phyloP scores from a whole-genome alignment of 257 asterid species.

The Schizonepeta tenuifolia region DNA sequence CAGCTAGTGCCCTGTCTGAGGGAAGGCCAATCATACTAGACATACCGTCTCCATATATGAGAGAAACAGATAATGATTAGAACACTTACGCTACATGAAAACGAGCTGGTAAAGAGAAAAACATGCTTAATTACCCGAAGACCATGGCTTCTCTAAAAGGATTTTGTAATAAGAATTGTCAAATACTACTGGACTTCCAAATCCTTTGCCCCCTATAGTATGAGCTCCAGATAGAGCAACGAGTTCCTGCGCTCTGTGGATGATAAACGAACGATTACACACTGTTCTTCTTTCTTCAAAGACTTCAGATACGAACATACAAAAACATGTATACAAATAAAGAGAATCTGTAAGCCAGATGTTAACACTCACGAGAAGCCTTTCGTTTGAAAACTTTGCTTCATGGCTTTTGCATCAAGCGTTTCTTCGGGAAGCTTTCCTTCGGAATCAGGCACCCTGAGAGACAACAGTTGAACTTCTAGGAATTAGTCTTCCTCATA shows the following conservation, averaged over 20 bases:
- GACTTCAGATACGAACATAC: no score
- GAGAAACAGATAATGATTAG: slow-evolving; percentile 1
- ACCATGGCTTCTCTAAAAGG: slow-evolving; percentile 88
- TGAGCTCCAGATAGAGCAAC: slow-evolving; percentile 96
- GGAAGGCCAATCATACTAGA: slow-evolving; percentile 92
- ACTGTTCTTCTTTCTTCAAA: no score
- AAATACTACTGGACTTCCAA: slow-evolving; percentile 75
- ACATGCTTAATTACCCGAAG: slow-evolving; percentile 55
- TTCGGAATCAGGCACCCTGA: slow-evolving; percentile 85
- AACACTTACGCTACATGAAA: neutral
- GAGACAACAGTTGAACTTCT: slow-evolving; percentile 27
- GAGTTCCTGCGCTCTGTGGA: slow-evolving; percentile 75
- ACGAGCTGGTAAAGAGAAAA: slow-evolving; percentile 11
- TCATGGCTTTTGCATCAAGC: slow-evolving; percentile 65
- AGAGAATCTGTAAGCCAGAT: neutral
- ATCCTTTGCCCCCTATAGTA: slow-evolving; percentile 90
- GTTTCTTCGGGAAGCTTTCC: slow-evolving; percentile 92
- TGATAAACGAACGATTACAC: slow-evolving; percentile 17
- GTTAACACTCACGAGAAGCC: slow-evolving; percentile 85
- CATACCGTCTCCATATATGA: slow-evolving; percentile 59
- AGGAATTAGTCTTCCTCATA: slow-evolving; percentile 8
- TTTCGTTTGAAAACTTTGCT: slow-evolving; percentile 64
- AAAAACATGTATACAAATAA: neutral
- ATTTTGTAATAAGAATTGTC: slow-evolving; percentile 88
- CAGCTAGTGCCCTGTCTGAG: slow-evolving; percentile 84